A percentile compares a stretch with the other conserved stretches of the same genome.
phyloP scores from a whole-genome alignment of 345 rosid genomes.

The thale cress (Arabidopsis thaliana) region TAIR10.1 NC_003071.7:12084001-12084500 shows the following conservation, averaged over 20 bases:
- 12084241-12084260: constrained; percentile 81
- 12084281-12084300: constrained; percentile 58
- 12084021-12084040: constrained; percentile 69
- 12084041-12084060: constrained; percentile 86
- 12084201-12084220: constrained; percentile 57
- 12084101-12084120: constrained; percentile 65
- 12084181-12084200: not conserved
- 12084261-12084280: constrained; percentile 58
- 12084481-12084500: not conserved
- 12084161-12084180: not conserved
- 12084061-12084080: constrained; percentile 72
- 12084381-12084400: constrained; percentile 27
- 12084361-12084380: constrained; percentile 38
- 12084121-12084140: constrained; percentile 62
- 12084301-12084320: constrained; percentile 47
- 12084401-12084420: constrained; percentile 1
- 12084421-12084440: constrained; percentile 32
- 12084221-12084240: constrained; percentile 74
- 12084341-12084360: constrained; percentile 28
- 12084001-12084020: constrained; percentile 87
- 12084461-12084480: constrained; percentile 6
- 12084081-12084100: constrained; percentile 74
- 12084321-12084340: constrained; percentile 30
- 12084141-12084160: not conserved
- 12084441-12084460: constrained; percentile 38